These are phyloP conservation scores for Chaetomium globosum DNA, from an alignment of 2,329 filamentous ascomycete genomes.

Conservation along the genomic window DNA sequence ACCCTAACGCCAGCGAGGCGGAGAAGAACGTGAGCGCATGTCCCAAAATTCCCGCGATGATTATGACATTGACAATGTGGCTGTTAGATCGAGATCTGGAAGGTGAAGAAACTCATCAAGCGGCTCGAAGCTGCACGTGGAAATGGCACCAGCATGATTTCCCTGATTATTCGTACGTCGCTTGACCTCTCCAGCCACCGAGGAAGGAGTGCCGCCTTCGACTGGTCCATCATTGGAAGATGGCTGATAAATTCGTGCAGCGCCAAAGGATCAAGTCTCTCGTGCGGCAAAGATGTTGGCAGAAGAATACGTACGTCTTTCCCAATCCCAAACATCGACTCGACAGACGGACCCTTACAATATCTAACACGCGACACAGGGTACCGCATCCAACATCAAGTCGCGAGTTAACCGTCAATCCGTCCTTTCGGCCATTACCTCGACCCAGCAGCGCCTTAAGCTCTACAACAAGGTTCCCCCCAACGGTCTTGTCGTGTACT, in stretches of 20 bases:
- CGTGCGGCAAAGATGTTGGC: conserved; percentile 99
- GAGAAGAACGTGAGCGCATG: conserved; percentile 79
- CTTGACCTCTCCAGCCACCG: conserved; percentile 25
- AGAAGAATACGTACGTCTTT: conserved; percentile 87
- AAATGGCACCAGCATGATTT: conserved; percentile 99
- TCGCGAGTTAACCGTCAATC: conserved; percentile 98
- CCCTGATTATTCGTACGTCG: conserved; percentile 89
- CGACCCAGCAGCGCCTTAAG: conserved; percentile 98
- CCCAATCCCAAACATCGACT: background rate
- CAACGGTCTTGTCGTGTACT: conserved; percentile 97
- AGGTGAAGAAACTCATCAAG: conserved; percentile 99
- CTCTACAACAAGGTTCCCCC: conserved; percentile 98
- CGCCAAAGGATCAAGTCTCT: conserved; percentile 97
- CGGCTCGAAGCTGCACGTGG: conserved; percentile 94
- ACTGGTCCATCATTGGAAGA: conserved; percentile 12
- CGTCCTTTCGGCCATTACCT: conserved; percentile 96
- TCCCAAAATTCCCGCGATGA: background rate
- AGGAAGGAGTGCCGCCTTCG: background rate
- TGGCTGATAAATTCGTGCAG: conserved; percentile 51
- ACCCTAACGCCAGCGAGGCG: conserved; percentile 83
- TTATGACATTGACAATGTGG: conserved; percentile 28
- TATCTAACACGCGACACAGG: conserved; percentile 54
- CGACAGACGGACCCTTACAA: conserved; percentile 8
- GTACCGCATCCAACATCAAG: conserved; percentile 99
- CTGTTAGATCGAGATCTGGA: conserved; percentile 75